phyloP scores from a whole-genome alignment of 441 rosid genomes.

The Lagerstroemia fauriei region DNA sequence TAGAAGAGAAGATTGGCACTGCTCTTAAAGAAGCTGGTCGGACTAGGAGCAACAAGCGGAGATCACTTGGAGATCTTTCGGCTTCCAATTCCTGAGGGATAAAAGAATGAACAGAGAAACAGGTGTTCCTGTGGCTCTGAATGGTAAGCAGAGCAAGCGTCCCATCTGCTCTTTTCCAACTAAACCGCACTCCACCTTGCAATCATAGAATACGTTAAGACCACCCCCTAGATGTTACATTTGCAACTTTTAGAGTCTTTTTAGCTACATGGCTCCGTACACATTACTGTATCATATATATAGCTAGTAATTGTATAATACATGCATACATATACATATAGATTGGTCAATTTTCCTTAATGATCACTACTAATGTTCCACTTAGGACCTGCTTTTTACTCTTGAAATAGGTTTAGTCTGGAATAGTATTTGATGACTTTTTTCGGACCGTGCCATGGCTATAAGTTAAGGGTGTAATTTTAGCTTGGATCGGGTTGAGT shows the following conservation, averaged over 20 bases:
- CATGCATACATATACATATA: neutral
- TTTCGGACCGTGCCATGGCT: neutral
- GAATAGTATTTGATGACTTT: neutral
- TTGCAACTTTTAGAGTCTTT: neutral
- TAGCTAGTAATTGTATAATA: neutral
- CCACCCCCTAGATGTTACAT: neutral
- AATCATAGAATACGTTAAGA: neutral
- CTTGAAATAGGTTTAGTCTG: neutral
- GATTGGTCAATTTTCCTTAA: neutral
- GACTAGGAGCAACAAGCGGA: conserved; percentile 36
- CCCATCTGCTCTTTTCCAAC: neutral
- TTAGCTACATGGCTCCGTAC: neutral
- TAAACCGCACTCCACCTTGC: neutral
- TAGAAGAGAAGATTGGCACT: conserved; percentile 44
- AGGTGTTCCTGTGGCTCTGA: neutral
- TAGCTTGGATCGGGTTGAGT: neutral
- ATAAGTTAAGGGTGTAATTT: neutral
- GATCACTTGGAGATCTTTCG: conserved; percentile 42
- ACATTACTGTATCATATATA: neutral
- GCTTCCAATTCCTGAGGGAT: conserved; percentile 31
- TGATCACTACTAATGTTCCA: no score
- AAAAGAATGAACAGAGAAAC: conserved; percentile 26
- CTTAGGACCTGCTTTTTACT: neutral
- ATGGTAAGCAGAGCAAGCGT: neutral
- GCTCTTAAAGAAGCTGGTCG: conserved; percentile 47